Conservation (phyloP, 176 grass and related monocot genomes). For the bread wheat (Triticum aestivum) region DNA sequence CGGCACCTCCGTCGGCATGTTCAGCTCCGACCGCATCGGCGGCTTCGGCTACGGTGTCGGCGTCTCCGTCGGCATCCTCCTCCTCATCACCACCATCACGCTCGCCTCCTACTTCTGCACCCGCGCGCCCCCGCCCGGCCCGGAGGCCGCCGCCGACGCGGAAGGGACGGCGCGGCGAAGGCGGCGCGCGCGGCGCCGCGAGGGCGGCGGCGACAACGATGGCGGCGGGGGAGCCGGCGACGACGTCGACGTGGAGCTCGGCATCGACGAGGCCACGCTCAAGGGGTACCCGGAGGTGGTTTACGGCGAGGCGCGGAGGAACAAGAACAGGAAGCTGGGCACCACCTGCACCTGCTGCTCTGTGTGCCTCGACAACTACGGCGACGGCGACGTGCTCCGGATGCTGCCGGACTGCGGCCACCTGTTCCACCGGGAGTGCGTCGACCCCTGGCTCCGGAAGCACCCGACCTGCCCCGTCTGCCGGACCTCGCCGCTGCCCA, state of each 20-base stretch:
- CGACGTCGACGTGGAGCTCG: constrained; percentile 48
- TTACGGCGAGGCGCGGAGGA: constrained; percentile 51
- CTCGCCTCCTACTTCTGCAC: constrained; percentile 93
- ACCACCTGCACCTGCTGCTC: constrained; percentile 75
- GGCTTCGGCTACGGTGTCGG: constrained; percentile 81
- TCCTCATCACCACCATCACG: constrained; percentile 91
- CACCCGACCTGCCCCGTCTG: constrained; percentile 89
- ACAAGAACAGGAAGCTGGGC: constrained; percentile 26
- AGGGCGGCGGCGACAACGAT: neutral
- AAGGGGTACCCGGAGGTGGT: constrained; percentile 79
- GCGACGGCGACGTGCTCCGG: constrained; percentile 71
- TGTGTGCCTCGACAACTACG: constrained; percentile 82
- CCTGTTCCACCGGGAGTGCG: constrained; percentile 77
- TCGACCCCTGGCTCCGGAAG: constrained; percentile 81
- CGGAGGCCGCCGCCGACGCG: neutral
- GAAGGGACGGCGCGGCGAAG: neutral
- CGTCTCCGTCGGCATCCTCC: constrained; percentile 83
- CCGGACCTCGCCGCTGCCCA: constrained; percentile 78
- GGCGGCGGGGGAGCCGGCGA: neutral
- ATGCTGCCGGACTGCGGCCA: constrained; percentile 84
- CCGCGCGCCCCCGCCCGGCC: constrained; percentile 13
- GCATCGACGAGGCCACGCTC: constrained; percentile 78
- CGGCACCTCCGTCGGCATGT: constrained; percentile 45
- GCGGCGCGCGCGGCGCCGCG: neutral
- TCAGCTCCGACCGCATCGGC: constrained; percentile 66